Percentiles rank a stretch among this genome's conserved stretches.
Conservation (phyloP, 345 rosid species). For the Citrus glauca region DNA sequence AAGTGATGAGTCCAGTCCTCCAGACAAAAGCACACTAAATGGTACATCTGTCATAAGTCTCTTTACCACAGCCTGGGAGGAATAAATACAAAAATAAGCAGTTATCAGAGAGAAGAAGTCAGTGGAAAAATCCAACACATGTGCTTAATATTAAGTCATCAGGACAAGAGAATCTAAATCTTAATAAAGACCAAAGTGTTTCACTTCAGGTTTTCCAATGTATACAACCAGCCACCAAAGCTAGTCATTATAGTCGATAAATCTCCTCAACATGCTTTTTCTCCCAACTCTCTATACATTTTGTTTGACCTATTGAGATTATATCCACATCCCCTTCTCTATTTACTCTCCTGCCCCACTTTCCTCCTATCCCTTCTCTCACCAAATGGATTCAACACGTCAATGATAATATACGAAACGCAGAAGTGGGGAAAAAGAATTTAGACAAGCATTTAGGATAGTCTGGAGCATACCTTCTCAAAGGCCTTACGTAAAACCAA, state of each 20-base stretch:
- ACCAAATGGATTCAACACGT: background rate
- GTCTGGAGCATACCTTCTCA: constrained; percentile 52
- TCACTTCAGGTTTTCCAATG: background rate
- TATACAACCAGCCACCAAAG: background rate
- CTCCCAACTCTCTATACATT: background rate
- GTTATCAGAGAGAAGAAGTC: background rate
- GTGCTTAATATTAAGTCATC: background rate
- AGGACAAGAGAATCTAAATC: background rate
- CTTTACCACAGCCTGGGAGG: constrained; percentile 63
- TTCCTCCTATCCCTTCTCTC: background rate
- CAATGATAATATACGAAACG: background rate
- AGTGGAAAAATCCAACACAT: background rate
- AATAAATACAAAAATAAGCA: background rate
- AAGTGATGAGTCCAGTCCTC: constrained; percentile 85
- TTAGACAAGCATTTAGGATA: constrained; percentile 7
- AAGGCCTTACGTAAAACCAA: constrained; percentile 45
- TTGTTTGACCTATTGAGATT: background rate
- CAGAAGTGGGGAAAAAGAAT: too few relatives aligned
- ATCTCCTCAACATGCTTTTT: background rate
- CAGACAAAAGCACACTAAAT: constrained; percentile 82
- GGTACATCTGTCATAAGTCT: constrained; percentile 92
- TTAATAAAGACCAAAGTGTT: background rate
- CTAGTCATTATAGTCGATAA: background rate
- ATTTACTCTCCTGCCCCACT: background rate
- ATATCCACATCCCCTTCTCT: background rate